Evolutionary conservation across 345 rosid species (phyloP).

Genomic region (Bruguiera parviflora): DNA sequence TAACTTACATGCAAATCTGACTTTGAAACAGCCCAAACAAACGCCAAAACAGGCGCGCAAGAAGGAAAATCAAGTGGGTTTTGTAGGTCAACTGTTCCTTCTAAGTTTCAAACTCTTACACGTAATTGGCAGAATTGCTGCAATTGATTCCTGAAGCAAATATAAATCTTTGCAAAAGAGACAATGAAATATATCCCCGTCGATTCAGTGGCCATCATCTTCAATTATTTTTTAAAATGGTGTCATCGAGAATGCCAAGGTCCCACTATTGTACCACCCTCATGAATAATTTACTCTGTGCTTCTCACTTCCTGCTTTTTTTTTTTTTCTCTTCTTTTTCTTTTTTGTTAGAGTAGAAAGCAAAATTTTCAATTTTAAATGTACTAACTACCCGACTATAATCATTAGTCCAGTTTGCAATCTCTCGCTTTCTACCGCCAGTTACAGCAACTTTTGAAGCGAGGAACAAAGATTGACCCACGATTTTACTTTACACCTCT

Average conservation of each 20-base stretch:
- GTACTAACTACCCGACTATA: no score
- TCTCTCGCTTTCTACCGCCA: no score
- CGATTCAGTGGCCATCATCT: background rate
- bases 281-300: background rate
- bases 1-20: background rate
- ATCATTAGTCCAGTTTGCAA: no score
- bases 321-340: background rate
- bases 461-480: no score
- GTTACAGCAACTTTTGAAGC: no score
- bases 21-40: background rate
- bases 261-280: background rate
- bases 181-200: background rate
- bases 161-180: background rate
- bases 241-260: background rate
- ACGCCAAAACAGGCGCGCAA: background rate
- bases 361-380: no score
- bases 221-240: background rate
- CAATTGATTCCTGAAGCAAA: no score
- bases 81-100: background rate
- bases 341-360: background rate
- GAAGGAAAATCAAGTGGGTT: slow-evolving; percentile 1
- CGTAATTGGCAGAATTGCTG: no score
- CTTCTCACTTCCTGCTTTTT: background rate
- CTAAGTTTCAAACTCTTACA: no score
- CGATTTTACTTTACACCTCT: no score